Evolutionary conservation across 1,139 yeast species (phyloP).

Genomic region (Saccharomycopsis hybrid): DNA sequence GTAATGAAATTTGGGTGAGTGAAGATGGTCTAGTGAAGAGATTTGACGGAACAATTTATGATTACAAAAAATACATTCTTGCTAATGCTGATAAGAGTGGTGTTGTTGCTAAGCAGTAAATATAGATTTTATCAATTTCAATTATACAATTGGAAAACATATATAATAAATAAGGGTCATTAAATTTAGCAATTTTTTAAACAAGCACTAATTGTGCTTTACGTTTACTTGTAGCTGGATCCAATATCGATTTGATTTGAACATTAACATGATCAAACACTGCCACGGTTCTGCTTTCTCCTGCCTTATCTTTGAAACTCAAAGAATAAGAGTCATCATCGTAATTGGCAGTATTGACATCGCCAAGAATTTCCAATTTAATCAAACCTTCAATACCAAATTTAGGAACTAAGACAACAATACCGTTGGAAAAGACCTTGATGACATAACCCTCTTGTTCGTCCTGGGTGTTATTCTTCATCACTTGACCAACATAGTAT

Average conservation of each 20-base stretch:
- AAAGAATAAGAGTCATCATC: conserved; percentile 76
- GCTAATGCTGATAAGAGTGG: conserved; percentile 75
- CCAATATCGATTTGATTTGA: conserved; percentile 72
- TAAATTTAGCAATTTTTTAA: conserved; percentile 24
- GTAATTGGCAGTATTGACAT: conserved; percentile 56
- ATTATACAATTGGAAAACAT: neutral
- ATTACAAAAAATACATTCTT: conserved; percentile 83
- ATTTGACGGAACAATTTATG: conserved; percentile 80
- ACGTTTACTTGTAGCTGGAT: conserved; percentile 87
- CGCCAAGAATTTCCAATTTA: conserved; percentile 68
- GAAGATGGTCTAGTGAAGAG: conserved; percentile 75
- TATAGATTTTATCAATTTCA: neutral
- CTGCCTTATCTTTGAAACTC: conserved; percentile 41
- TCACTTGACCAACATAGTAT: conserved; percentile 95
- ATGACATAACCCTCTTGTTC: conserved; percentile 87
- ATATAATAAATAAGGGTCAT: too few species aligned
- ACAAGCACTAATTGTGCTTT: conserved; percentile 70
- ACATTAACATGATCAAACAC: conserved; percentile 86
- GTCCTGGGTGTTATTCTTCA: conserved; percentile 65
- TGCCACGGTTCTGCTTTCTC: conserved; percentile 47
- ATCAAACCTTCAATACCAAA: conserved; percentile 95
- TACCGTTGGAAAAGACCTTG: conserved; percentile 89
- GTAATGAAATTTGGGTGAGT: conserved; percentile 93
- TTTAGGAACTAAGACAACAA: conserved; percentile 92
- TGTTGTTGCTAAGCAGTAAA: conserved; percentile 75